Base-by-base conservation (phyloP, 495 filamentous ascomycete genomes). In the Xylaria longipes region DNA sequence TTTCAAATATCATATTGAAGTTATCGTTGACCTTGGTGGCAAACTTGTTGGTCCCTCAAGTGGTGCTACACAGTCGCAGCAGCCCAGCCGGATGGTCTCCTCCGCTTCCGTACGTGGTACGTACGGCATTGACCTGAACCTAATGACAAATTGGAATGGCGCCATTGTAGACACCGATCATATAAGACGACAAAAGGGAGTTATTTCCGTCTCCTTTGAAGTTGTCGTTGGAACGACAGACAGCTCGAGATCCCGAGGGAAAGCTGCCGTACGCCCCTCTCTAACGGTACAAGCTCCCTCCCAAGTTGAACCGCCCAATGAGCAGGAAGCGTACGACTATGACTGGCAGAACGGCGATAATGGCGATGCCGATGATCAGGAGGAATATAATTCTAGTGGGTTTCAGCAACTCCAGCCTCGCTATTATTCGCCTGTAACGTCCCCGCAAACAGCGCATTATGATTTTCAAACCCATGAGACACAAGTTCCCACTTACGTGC, bases 1-100 rank as follows among this genome's bases (percentile, higher is more conserved):
- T 72, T 98, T 99, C 81, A 92, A 91, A 73, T 98, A 99, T 77
- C 93, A 92, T 73, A 87, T 97, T 31, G 96, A 99, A 78, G 92
- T 97, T 3, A 91, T 98, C 27, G 87, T 97, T 2, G 96, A 99
- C 76, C 84, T 98, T 11, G 93, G 95, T 35, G 94, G 95, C 17
- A 97, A 94, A 76, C 84, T 97, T 5, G 89, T 90, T 27, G 89
- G 90, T 6, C 77, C 76, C 60, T 77, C 77, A 11, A 71, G 70
- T 25, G 74, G 77, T 27, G 68, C 52, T 31, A 74, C 75, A 11
- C 74, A 74, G 48, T 69, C 72, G 54, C 77, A 79, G 35, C 72
- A 67, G 33, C 81, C 91, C 41, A 87, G 79, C 91, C 72, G 87
- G 87, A 66, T 86, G 87, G 63, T 80, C 88, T 69, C 89, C 84